phyloP scores from a whole-genome alignment of 2,329 filamentous ascomycete genomes.

The Biscogniauxia mediterranea region DNA sequence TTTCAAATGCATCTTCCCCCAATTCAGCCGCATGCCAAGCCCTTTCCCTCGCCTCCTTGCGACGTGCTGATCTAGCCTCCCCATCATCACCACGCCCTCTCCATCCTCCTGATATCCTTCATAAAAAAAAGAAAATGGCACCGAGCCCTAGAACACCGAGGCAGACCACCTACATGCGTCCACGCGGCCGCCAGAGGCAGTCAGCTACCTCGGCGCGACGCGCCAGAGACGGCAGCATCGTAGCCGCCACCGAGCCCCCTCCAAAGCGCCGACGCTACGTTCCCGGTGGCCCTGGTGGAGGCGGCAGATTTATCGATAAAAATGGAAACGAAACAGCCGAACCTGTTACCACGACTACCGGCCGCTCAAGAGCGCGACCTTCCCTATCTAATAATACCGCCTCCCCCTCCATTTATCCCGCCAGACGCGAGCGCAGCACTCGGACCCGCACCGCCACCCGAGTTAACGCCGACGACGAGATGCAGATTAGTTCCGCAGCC shows the following conservation, averaged over 20 bases:
- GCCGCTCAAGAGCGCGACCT: slow-evolving; percentile 49
- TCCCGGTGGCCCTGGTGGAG: slow-evolving; percentile 81
- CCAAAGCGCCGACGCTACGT: slow-evolving; percentile 75
- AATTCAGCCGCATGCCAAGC: slow-evolving; percentile 25
- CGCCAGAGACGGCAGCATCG: slow-evolving; percentile 36
- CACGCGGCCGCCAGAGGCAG: slow-evolving; percentile 26
- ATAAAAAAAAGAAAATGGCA: slow-evolving; percentile 26
- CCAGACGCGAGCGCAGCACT: slow-evolving; percentile 57
- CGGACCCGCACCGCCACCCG: slow-evolving; percentile 53
- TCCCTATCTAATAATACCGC: slow-evolving; percentile 50
- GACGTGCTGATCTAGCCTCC: slow-evolving; percentile 34
- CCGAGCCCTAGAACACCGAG: slow-evolving; percentile 34
- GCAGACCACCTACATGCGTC: slow-evolving; percentile 23
- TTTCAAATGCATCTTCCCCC: slow-evolving; percentile 35
- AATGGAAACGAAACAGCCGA: slow-evolving; percentile 61
- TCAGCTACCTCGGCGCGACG: slow-evolving; percentile 27
- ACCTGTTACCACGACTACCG: slow-evolving; percentile 47
- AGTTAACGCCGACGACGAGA: slow-evolving; percentile 53
- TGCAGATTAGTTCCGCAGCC: slow-evolving; percentile 82
- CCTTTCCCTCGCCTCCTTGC: slow-evolving; percentile 32
- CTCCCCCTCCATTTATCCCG: slow-evolving; percentile 46
- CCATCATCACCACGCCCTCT: slow-evolving; percentile 15
- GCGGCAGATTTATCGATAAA: slow-evolving; percentile 78
- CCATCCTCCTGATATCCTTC: slow-evolving; percentile 6
- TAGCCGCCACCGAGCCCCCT: slow-evolving; percentile 56